Base-by-base conservation (phyloP, 208 protist genomes). In the Acanthamoeba healyi region DNA sequence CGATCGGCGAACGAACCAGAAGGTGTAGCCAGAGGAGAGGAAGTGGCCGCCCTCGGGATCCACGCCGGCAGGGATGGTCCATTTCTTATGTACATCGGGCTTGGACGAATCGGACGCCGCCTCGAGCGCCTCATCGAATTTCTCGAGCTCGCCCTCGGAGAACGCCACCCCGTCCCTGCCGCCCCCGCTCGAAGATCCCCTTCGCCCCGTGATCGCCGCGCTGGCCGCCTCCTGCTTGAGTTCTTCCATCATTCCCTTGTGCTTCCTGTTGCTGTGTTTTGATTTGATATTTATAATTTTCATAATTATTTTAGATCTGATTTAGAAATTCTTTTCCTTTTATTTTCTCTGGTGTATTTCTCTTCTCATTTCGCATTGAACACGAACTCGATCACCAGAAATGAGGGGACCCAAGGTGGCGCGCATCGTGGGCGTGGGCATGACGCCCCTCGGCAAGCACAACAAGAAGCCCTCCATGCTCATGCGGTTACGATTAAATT, bases 401-500 rank as follows among this genome's bases (percentile, higher is more conserved):
- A 77, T 86, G 77, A 51, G 77, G 36, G 77, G 77, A 22, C 77
- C 77, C 44, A 94, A 94, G 40, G 70, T 56, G 84, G 93, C 90
- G 12, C 93, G 96, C 19, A 97, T 98, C 63, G 95, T 98, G 3
- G 97, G 97, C 15, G 87, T 97, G 34, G 97, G 97, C 0, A 94
- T 92, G 46, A 98, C 97, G 10, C 94, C 95, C 4, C 93, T 98
- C 77, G 97, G 97, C 38, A 74, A 94, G 9, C 95, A 97, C 12
- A 93, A 95, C 58, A 94, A 94, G 26, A 94, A 95, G 61, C 95
- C 89, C 92, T 92, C 95, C 26, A 95, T 77, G 32, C 95, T 98
- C 3, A 96, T 86, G 77, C 77, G 77, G 77, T 86, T 58, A 26
- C 4, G 17, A 29, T 0, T 61, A 14, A 6, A 56, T 42, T 34